A percentile compares a stretch with the other conserved stretches of the same genome.
Conservation (phyloP, 257 asterid genomes). For the Scutellaria galericulata region DNA sequence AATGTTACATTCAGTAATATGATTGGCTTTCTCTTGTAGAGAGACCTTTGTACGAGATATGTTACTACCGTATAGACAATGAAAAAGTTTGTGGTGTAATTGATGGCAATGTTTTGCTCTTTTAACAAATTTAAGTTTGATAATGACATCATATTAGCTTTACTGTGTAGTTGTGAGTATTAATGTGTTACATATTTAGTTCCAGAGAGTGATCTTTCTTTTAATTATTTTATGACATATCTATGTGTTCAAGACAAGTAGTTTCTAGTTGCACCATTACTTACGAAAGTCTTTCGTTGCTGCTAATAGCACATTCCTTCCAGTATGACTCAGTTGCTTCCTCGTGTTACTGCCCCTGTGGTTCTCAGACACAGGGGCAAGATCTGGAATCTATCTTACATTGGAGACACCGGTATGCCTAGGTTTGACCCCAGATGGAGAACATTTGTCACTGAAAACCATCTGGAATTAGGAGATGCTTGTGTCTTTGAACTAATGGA, state of each 20-base stretch:
- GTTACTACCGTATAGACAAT: too few species aligned
- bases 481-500: constrained; percentile 59
- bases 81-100: not conserved
- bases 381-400: constrained; percentile 45
- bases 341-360: constrained; percentile 34
- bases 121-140: not conserved
- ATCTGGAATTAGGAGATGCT: constrained; percentile 51
- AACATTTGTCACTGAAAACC: constrained; percentile 44
- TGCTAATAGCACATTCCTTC: constrained; percentile 35
- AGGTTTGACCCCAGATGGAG: constrained; percentile 39
- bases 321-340: constrained; percentile 26
- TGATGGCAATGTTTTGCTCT: not conserved
- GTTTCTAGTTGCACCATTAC: not conserved
- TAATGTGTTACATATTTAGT: too few species aligned
- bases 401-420: not conserved
- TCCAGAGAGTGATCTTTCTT: too few species aligned
- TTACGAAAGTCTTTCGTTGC: not conserved
- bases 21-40: not conserved
- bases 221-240: too few species aligned
- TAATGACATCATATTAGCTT: not conserved
- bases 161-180: too few species aligned
- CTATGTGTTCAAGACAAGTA: too few species aligned
- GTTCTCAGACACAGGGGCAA: constrained; percentile 43
- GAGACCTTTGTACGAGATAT: too few species aligned
- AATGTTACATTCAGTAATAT: not conserved